phyloP scores from a whole-genome alignment of 345 rosid species.

The Aurinia saxatilis region DNA sequence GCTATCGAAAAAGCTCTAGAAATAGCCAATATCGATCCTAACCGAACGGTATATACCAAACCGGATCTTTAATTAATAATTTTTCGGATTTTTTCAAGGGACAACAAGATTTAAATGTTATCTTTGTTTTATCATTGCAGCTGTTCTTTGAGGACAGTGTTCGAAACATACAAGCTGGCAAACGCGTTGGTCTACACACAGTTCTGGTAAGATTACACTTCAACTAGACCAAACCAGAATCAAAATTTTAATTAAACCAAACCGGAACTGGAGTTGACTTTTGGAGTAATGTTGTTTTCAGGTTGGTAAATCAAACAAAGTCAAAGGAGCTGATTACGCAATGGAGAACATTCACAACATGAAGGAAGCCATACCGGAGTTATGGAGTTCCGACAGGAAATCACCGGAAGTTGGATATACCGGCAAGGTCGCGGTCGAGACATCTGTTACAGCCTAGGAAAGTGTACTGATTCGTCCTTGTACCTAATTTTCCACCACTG shows the following conservation, averaged over 20 bases:
- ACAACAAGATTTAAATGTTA: neutral
- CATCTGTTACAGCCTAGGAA: constrained; percentile 71
- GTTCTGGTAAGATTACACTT: constrained; percentile 45
- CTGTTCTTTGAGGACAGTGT: constrained; percentile 86
- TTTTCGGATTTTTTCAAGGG: neutral
- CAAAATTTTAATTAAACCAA: neutral
- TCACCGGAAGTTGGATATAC: constrained; percentile 43
- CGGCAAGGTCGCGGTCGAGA: constrained; percentile 50
- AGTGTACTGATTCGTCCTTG: neutral
- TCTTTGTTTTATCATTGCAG: constrained; percentile 30
- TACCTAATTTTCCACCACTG: constrained; percentile 16
- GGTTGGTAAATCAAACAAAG: constrained; percentile 68
- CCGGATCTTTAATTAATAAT: neutral
- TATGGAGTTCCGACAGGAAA: constrained; percentile 48
- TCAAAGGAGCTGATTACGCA: constrained; percentile 78
- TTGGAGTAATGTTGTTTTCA: constrained; percentile 18
- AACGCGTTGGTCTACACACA: constrained; percentile 70
- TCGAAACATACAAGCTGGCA: constrained; percentile 80
- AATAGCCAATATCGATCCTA: constrained; percentile 68
- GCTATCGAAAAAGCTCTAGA: constrained; percentile 64
- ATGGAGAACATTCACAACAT: constrained; percentile 82
- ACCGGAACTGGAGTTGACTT: neutral
- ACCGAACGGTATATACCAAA: constrained; percentile 61
- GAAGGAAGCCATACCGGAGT: constrained; percentile 69
- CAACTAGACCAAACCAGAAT: constrained; percentile 4